Base-by-base conservation (phyloP, 1,284 basidiomycete genomes). In the Ceratobasidium sp. region DNA sequence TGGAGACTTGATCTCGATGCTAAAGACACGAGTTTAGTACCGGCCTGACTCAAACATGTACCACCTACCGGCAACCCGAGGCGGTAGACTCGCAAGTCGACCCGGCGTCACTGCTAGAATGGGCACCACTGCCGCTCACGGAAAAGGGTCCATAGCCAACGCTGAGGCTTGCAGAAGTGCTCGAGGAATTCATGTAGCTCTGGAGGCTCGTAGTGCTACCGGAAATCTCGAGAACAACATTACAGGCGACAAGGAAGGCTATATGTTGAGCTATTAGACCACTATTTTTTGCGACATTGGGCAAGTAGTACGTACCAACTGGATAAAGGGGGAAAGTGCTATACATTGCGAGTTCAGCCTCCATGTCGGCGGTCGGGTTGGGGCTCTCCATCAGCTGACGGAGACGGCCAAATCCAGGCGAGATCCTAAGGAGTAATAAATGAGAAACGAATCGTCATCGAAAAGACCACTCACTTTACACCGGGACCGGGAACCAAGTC, bases 101-200 rank as follows among this genome's bases (percentile, higher is more conserved):
- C 15, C 55, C 5, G 29, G 35, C 31, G 6, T 34, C 31, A 8
- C n/a, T 22, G 15, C 27, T 43, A 10, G 55, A 35, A n/a, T 55
- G 32, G 10, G 35, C 8, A n/a, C 31, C 50, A 34, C 32, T 35
- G 1, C 20, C 42, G 27, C 27, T 43, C 29, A 40, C 54, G 10
- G 67, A 57, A 35, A 68, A 68, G n/a, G 67, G 67, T 12, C 67
- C 67, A 15, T 57, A 68, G 8, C 67, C 38, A 27, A 68, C 54
- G 25, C 43, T 68, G 13, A 38, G 27, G 17, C 32, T 38, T n/a
- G 38, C 53, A 45, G 67, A 57, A n/a, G 25, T 58, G 27, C 22
- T 49, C 12, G 50, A 54, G 20, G 34, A 22, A 22, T 68, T 53
- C 29, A 68, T 45, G 43, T 68, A 56, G 8, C 54, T 31, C 42